Conservation (phyloP, 163 green algal genomes). For the Smithsoniella earleae region DNA sequence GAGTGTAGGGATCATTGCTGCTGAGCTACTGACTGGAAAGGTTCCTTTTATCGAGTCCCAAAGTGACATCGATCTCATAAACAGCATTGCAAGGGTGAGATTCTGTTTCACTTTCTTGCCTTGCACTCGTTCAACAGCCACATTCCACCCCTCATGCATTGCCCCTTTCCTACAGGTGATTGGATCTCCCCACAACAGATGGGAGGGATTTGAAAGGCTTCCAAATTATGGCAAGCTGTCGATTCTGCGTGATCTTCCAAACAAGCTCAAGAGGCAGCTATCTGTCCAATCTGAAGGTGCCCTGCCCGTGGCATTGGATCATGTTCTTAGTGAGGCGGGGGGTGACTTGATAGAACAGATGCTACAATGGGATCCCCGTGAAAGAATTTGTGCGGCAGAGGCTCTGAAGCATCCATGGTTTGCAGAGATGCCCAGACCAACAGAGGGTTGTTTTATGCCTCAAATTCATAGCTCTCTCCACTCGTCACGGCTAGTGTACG, state of each 20-base stretch:
- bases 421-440: not conserved
- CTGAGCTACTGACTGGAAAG: slow-evolving; percentile 77
- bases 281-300: slow-evolving; percentile 1
- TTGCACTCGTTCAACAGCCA: not conserved
- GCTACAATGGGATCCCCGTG: slow-evolving; percentile 5
- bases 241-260: not conserved
- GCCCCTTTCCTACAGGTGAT: not conserved
- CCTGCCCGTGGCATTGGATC: slow-evolving; percentile 13
- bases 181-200: slow-evolving; percentile 8
- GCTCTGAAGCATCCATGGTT: slow-evolving; percentile 22
- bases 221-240: not conserved
- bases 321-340: not conserved
- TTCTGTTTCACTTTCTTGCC: not conserved
- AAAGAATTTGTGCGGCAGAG: not conserved
- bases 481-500: not conserved
- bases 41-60: slow-evolving; percentile 38
- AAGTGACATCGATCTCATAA: slow-evolving; percentile 3
- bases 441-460: slow-evolving; percentile 15
- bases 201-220: slow-evolving; percentile 12
- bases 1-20: slow-evolving; percentile 94
- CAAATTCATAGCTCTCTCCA: not conserved
- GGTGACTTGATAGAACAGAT: not conserved
- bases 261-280: not conserved
- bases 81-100: slow-evolving; percentile 14
- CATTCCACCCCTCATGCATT: no score